Conservation (phyloP, 306 rosid genomes). For the Carpinus viminea region DNA sequence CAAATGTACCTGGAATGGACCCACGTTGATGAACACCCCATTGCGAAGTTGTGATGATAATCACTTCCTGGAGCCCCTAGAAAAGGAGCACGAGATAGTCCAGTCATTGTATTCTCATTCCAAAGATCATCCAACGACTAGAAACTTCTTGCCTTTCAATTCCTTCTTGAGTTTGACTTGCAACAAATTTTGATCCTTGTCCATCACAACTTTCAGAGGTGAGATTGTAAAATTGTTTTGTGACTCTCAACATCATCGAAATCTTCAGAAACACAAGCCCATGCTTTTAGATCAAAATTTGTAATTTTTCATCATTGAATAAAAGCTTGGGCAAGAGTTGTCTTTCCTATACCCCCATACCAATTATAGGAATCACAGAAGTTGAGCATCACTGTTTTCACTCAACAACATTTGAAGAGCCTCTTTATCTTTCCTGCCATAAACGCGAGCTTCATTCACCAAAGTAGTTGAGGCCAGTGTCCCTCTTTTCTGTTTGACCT, state of each 20-base stretch:
- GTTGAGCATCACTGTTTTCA: neutral
- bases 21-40: neutral
- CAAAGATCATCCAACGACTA: conserved; percentile 1
- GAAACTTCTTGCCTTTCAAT: neutral
- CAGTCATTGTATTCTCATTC: neutral
- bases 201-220: too few species aligned
- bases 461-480: too few species aligned
- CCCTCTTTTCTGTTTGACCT: too few species aligned
- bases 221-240: neutral
- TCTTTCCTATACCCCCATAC: neutral
- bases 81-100: neutral
- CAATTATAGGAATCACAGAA: neutral
- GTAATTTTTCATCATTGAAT: neutral
- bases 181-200: neutral
- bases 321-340: neutral
- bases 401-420: neutral
- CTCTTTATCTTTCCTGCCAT: neutral
- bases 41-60: conserved; percentile 13
- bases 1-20: neutral
- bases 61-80: conserved; percentile 12
- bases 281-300: neutral
- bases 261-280: neutral
- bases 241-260: neutral
- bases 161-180: neutral
- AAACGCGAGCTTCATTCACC: neutral